Base-by-base conservation (phyloP, 2,329 filamentous ascomycete genomes). In the Colletotrichum liaoningense region DNA sequence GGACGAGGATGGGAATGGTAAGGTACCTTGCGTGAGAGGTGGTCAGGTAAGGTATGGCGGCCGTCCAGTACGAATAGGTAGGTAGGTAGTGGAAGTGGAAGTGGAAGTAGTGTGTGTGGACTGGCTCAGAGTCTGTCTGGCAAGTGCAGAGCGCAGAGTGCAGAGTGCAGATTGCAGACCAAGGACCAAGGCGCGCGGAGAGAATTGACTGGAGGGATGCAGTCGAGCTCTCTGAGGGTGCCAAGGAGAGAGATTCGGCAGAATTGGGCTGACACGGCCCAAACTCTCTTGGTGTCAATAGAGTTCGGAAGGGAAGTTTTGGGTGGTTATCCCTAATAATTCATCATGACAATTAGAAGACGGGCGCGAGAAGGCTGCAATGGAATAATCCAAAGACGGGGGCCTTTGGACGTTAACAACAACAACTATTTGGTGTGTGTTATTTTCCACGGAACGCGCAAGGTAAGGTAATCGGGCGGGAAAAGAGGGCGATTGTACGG, bases 191-290 rank as follows among this genome's bases (percentile, higher is more conserved):
- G 57, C 49, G 54, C 55, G 63, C n/a, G 54, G 67, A 64, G 59
- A 35, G 9, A 24, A n/a, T 24, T 35, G 60, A 54, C 28, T 12
- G 52, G 60, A 63, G 60, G 60, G 42, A 56, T 63, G 68, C 57
- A 63, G 64, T 68, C 49, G 35, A 68, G 49, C 56, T 38, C 46
- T 63, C 22, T 60, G 52, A 69, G 42, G 24, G 57, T 63, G 65
- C 70, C 66, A 69, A 69, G 69, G 33, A 73, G 55, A 67, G 42
- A 24, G 56, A 72, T 56, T 64, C 54, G 69, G 71, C 42, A 69
- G 33, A 67, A 74, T 74, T 74, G 72, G 72, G 72, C 72, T 67
- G 72, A 72, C 57, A 67, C 72, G 58, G 72, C 72, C 72, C 72
- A 72, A 74, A 71, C 68, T 73, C 60, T 74, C 58, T 49, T 72